Conservation (phyloP, 495 filamentous ascomycete genomes). For the Penicillium cinerascens region DNA sequence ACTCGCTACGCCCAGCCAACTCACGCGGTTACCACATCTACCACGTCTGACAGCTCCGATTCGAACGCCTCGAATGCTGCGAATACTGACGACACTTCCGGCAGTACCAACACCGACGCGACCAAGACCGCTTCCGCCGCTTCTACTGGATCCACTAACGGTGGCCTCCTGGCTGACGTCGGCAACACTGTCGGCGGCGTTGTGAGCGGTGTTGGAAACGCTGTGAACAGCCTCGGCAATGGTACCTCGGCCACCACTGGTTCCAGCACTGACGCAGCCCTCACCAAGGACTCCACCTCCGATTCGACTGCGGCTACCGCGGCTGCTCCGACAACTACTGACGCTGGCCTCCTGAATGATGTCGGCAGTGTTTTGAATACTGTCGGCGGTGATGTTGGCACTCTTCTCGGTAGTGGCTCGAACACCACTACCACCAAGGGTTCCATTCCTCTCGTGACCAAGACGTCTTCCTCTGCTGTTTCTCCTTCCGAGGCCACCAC, state of each 20-base stretch:
- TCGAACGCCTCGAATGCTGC: background rate
- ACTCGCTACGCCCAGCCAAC: conserved; percentile 21
- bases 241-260: background rate
- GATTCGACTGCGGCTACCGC: background rate
- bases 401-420: background rate
- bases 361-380: background rate
- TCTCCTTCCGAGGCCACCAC: background rate
- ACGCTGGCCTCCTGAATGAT: conserved; percentile 1
- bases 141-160: background rate
- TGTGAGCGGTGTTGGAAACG: background rate
- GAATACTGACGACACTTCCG: background rate
- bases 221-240: background rate
- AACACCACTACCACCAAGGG: background rate
- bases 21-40: conserved; percentile 9
- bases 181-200: background rate
- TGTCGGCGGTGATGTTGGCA: background rate
- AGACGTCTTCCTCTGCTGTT: background rate
- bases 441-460: background rate
- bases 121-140: conserved; percentile 1
- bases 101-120: background rate
- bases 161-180: background rate
- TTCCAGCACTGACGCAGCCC: background rate
- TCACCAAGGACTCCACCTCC: background rate
- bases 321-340: background rate
- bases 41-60: background rate